Conservation (phyloP, 805 yeast genomes). For the Metschnikowia drakensbergensis region DNA sequence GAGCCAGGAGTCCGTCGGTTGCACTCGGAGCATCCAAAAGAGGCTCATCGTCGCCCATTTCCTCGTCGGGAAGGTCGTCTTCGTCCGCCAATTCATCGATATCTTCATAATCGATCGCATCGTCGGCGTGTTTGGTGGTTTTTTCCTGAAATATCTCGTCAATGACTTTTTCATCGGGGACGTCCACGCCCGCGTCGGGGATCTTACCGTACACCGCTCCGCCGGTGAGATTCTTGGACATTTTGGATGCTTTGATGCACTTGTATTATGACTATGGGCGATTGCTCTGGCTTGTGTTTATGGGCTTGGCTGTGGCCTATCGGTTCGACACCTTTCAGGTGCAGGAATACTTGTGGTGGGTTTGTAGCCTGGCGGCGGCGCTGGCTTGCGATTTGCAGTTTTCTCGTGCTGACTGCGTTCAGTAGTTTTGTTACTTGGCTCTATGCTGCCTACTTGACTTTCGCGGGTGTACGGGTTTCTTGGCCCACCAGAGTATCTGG, state of each 20-base stretch:
- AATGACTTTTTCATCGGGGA: constrained; percentile 36
- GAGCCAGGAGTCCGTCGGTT: constrained; percentile 2
- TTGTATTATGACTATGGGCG: too few species aligned
- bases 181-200: constrained; percentile 18
- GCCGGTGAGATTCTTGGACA: not conserved
- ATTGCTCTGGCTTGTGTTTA: too few species aligned
- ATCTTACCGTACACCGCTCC: not conserved
- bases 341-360: too few species aligned
- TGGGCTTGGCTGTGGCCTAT: too few species aligned
- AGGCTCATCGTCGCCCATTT: not conserved
- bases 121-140: constrained; percentile 70
- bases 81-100: constrained; percentile 95
- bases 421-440: not conserved
- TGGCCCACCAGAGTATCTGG: too few species aligned
- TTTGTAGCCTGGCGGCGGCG: too few species aligned
- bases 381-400: too few species aligned
- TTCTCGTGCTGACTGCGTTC: too few species aligned
- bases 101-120: constrained; percentile 91
- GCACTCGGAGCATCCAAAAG: not conserved
- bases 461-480: not conserved
- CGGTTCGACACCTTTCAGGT: too few species aligned
- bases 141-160: constrained; percentile 36
- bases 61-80: constrained; percentile 35
- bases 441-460: not conserved
- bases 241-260: not conserved